phyloP scores from a whole-genome alignment of 106 monocot genomes.

The Dendrobium huoshanense region DNA sequence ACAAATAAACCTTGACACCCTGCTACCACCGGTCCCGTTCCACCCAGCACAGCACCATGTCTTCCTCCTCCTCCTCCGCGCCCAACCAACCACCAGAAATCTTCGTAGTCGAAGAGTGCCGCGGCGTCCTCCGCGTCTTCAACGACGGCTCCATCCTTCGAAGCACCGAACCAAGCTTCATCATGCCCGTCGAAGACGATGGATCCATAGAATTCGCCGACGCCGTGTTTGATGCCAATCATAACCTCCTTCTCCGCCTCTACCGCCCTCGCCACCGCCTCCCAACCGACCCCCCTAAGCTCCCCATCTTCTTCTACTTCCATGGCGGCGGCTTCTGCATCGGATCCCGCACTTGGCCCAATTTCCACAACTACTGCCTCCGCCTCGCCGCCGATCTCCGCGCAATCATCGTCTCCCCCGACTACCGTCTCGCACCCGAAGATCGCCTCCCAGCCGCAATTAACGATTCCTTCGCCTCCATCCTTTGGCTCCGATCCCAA shows the following conservation, averaged over 20 bases:
- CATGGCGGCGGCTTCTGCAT: slow-evolving; percentile 92
- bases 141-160: slow-evolving; percentile 70
- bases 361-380: slow-evolving; percentile 70
- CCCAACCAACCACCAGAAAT: neutral
- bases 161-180: slow-evolving; percentile 32
- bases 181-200: slow-evolving; percentile 47
- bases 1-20: neutral
- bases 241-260: slow-evolving; percentile 52
- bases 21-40: neutral
- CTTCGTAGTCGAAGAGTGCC: slow-evolving; percentile 49
- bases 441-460: slow-evolving; percentile 70
- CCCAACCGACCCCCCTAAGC: slow-evolving; percentile 13
- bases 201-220: slow-evolving; percentile 57
- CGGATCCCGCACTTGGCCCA: slow-evolving; percentile 76
- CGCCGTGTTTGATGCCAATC: slow-evolving; percentile 25
- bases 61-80: neutral
- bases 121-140: slow-evolving; percentile 50
- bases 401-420: slow-evolving; percentile 57
- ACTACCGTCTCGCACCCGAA: slow-evolving; percentile 79
- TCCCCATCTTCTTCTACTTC: slow-evolving; percentile 84
- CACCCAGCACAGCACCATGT: neutral
- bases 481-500: slow-evolving; percentile 48
- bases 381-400: slow-evolving; percentile 45
- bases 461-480: slow-evolving; percentile 31
- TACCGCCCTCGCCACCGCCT: slow-evolving; percentile 30